A percentile compares a stretch with the other conserved stretches of the same genome.
These are phyloP conservation scores for Microdochium bolleyi DNA, from an alignment of 2,329 filamentous ascomycete species.

Conservation along the genomic window DNA sequence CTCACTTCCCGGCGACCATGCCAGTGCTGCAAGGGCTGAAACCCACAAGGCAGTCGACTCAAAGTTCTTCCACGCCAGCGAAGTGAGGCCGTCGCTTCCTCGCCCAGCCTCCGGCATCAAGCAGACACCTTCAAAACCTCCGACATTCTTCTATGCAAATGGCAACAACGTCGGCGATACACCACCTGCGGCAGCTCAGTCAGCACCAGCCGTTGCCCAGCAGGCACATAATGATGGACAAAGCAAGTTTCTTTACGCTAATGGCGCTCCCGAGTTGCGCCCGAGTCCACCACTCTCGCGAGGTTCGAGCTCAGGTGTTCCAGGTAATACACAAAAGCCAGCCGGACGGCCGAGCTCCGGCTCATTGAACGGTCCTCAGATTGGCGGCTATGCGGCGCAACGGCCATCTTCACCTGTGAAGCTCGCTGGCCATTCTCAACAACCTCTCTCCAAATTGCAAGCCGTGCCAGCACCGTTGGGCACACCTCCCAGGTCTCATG, in stretches of 20 bases:
- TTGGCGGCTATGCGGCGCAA: conserved; percentile 18
- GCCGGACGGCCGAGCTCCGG: conserved; percentile 32
- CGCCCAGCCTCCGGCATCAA: conserved; percentile 20
- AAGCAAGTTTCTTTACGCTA: conserved; percentile 70
- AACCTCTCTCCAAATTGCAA: conserved; percentile 6
- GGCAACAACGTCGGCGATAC: conserved; percentile 32
- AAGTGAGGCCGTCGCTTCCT: conserved; percentile 45
- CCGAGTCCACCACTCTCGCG: conserved; percentile 23
- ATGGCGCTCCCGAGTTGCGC: conserved; percentile 48
- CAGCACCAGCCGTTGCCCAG: conserved; percentile 23
- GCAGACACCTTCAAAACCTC: conserved; percentile 24
- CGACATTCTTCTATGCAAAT: conserved; percentile 52
- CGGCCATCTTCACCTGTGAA: conserved; percentile 39
- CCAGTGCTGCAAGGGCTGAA: conserved; percentile 17
- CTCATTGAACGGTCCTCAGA: conserved; percentile 22
- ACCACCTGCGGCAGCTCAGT: conserved; percentile 21
- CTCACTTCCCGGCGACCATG: conserved; percentile 25
- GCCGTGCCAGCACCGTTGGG: not conserved
- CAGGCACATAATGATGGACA: conserved; percentile 29
- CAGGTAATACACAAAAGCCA: conserved; percentile 25
- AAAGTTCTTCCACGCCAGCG: conserved; percentile 91
- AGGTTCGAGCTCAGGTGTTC: conserved; percentile 33
- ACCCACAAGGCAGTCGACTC: conserved; percentile 28
- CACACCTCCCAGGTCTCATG: conserved; percentile 9
- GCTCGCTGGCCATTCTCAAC: conserved; percentile 2